phyloP scores from a whole-genome alignment of 2,329 filamentous ascomycete species.

The Aureobasidium sp. region DNA sequence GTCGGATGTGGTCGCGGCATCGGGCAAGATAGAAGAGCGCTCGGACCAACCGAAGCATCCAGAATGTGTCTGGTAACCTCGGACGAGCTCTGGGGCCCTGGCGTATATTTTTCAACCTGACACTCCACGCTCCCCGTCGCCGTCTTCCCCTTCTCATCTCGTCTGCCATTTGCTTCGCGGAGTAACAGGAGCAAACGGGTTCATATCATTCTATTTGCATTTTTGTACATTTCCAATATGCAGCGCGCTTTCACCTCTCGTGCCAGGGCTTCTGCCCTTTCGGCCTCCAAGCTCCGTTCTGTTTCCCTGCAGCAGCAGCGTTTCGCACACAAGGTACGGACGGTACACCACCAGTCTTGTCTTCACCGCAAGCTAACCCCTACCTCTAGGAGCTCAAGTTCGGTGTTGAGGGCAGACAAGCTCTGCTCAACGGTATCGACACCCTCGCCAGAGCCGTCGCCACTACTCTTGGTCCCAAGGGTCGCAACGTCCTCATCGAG shows the following conservation, averaged over 20 bases:
- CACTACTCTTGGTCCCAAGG: constrained; percentile 94
- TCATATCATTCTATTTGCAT: neutral
- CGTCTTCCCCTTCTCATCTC: constrained; percentile 1
- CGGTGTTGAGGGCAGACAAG: constrained; percentile 84
- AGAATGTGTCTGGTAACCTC: constrained; percentile 5
- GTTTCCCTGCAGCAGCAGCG: constrained; percentile 75
- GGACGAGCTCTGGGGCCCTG: neutral
- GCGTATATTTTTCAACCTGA: constrained; percentile 12
- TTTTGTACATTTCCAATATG: constrained; percentile 48
- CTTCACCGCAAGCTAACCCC: constrained; percentile 21
- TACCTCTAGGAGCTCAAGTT: constrained; percentile 83
- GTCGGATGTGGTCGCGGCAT: neutral
- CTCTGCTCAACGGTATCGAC: constrained; percentile 89
- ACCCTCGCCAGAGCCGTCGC: constrained; percentile 94
- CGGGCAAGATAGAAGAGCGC: neutral
- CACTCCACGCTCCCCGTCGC: neutral
- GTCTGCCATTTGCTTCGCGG: constrained; percentile 14
- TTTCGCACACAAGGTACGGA: constrained; percentile 91
- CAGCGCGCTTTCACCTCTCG: constrained; percentile 86
- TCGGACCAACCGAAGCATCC: constrained; percentile 9
- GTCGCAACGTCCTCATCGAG: constrained; percentile 96
- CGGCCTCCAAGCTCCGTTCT: constrained; percentile 47
- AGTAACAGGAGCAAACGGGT: constrained; percentile 13
- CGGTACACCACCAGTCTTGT: constrained; percentile 22
- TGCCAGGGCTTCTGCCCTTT: constrained; percentile 72